Evolutionary conservation across 208 protist genomes (phyloP).

Genomic region (Herpetomonas tarakana): DNA sequence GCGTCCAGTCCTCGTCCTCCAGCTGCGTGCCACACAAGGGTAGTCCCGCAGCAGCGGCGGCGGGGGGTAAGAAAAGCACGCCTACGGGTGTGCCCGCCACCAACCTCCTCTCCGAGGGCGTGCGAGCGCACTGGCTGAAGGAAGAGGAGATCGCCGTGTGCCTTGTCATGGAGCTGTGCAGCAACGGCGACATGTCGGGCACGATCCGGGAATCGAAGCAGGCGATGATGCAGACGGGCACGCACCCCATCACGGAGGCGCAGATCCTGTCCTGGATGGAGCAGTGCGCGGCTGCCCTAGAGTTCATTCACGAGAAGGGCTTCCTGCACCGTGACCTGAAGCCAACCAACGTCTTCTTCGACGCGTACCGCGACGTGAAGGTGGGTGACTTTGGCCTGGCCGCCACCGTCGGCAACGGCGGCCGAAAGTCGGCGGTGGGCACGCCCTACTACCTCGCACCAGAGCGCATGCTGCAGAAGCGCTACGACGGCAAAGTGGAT

Average conservation of each 20-base stretch:
- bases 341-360: slow-evolving; percentile 91
- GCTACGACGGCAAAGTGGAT: slow-evolving; percentile 84
- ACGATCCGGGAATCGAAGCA: slow-evolving; percentile 53
- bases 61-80: too few relatives aligned
- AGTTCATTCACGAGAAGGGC: slow-evolving; percentile 81
- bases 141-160: slow-evolving; percentile 69
- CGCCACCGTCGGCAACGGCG: slow-evolving; percentile 50
- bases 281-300: slow-evolving; percentile 67
- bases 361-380: slow-evolving; percentile 61
- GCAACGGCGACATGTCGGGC: slow-evolving; percentile 66
- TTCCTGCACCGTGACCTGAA: slow-evolving; percentile 90
- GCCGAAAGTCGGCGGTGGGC: slow-evolving; percentile 68
- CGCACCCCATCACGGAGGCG: slow-evolving; percentile 54
- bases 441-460: slow-evolving; percentile 92
- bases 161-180: slow-evolving; percentile 87
- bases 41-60: not conserved
- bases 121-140: slow-evolving; percentile 14
- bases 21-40: not conserved
- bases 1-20: not conserved
- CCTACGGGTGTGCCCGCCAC: not conserved
- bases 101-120: not conserved
- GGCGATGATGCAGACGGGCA: slow-evolving; percentile 68
- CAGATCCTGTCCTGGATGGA: slow-evolving; percentile 73
- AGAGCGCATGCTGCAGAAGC: slow-evolving; percentile 83
- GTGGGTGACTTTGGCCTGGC: slow-evolving; percentile 91